phyloP scores from a whole-genome alignment of 441 rosid species.

The Bruguiera hainesii region DNA sequence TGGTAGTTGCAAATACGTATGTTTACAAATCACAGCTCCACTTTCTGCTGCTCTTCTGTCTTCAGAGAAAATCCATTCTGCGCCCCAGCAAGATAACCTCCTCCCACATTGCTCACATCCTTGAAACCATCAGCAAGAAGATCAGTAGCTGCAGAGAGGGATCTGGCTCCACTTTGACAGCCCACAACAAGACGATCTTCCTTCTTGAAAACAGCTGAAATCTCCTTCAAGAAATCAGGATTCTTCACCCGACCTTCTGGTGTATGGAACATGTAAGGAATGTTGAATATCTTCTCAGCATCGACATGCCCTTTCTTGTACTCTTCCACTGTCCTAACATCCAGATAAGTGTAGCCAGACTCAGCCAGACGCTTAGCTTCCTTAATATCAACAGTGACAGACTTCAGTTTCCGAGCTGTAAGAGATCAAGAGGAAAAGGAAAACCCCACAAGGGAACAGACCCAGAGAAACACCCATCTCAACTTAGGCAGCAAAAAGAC shows the following conservation, averaged over 20 bases:
- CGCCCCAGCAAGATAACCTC: constrained; percentile 70
- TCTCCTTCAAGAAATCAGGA: constrained; percentile 59
- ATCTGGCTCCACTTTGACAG: constrained; percentile 80
- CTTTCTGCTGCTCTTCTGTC: constrained; percentile 26
- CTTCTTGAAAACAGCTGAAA: constrained; percentile 45
- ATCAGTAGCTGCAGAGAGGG: constrained; percentile 55
- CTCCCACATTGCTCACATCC: constrained; percentile 68
- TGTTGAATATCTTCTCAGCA: constrained; percentile 44
- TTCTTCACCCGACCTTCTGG: constrained; percentile 65
- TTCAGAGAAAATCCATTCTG: constrained; percentile 38
- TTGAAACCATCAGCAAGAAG: constrained; percentile 60
- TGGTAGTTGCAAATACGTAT: neutral
- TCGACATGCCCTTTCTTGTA: constrained; percentile 61
- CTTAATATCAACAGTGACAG: neutral
- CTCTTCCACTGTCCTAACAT: constrained; percentile 64
- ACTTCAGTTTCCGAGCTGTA: neutral
- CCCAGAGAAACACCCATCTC: neutral
- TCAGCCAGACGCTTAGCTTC: neutral
- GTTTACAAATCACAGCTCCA: constrained; percentile 26
- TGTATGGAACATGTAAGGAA: constrained; percentile 65
- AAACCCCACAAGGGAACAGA: neutral
- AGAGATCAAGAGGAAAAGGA: neutral
- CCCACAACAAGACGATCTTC: constrained; percentile 66
- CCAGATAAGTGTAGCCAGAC: neutral
- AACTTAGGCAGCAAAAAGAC: neutral